Percentiles rank a stretch among this genome's conserved stretches.
These are phyloP conservation scores for Zygoascus biomembranicola DNA, from an alignment of 805 yeast species.

Conservation along the genomic window DNA sequence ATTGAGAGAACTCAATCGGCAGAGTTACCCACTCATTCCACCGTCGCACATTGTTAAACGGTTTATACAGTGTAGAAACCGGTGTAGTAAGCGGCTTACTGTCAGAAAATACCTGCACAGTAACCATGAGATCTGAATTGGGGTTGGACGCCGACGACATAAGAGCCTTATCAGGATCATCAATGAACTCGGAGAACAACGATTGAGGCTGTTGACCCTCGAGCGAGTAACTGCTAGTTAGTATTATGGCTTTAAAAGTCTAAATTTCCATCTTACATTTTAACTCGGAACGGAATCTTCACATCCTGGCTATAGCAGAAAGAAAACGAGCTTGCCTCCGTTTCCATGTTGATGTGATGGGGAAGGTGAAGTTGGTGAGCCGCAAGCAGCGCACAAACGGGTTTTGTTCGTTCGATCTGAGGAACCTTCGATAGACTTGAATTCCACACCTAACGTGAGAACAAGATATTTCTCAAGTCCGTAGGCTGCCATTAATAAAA, in stretches of 20 bases:
- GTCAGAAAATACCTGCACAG: constrained; percentile 39
- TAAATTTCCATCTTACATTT: constrained; percentile 26
- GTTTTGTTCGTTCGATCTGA: no score
- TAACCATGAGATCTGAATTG: constrained; percentile 31
- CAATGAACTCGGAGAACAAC: constrained; percentile 39
- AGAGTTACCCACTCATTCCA: constrained; percentile 72
- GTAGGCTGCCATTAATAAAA: no score
- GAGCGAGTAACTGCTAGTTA: constrained; percentile 28
- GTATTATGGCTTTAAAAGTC: no score
- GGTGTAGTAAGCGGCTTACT: constrained; percentile 43
- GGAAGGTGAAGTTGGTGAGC: neutral
- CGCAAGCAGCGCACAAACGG: neutral
- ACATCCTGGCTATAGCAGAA: constrained; percentile 53
- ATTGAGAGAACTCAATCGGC: constrained; percentile 63
- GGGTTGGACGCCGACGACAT: constrained; percentile 8
- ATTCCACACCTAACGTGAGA: no score
- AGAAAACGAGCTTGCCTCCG: constrained; percentile 35
- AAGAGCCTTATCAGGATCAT: constrained; percentile 38
- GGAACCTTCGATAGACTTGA: no score
- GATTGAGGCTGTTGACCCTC: constrained; percentile 38
- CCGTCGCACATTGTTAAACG: constrained; percentile 36
- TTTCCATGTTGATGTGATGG: constrained; percentile 21
- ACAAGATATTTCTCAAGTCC: no score
- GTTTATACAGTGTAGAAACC: constrained; percentile 40
- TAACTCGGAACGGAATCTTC: constrained; percentile 40